Percentiles rank a stretch among this genome's conserved stretches.
Conservation (phyloP, 2,329 filamentous ascomycete species). For the Kalmusia sp. region DNA sequence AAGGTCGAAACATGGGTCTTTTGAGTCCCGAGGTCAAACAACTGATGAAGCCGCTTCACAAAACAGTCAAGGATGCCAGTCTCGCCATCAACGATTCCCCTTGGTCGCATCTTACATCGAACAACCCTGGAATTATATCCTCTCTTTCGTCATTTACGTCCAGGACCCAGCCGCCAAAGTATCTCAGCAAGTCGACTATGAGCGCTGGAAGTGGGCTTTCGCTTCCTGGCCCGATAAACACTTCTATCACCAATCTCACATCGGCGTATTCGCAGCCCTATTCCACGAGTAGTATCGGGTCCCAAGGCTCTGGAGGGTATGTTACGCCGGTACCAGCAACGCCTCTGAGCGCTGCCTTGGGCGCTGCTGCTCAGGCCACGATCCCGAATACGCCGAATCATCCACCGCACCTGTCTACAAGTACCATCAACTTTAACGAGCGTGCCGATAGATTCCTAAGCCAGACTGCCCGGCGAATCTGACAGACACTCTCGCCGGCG, state of each 20-base stretch:
- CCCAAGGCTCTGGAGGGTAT: slow-evolving; percentile 50
- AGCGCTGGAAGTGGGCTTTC: slow-evolving; percentile 28
- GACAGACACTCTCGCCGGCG: background rate
- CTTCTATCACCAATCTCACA: slow-evolving; percentile 36
- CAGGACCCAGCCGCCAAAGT: slow-evolving; percentile 41
- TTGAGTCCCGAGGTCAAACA: slow-evolving; percentile 71
- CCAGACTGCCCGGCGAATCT: slow-evolving; percentile 38
- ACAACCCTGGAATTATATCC: slow-evolving; percentile 32
- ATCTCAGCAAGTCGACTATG: slow-evolving; percentile 34
- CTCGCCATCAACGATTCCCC: slow-evolving; percentile 72
- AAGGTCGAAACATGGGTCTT: slow-evolving; percentile 53
- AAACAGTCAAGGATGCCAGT: slow-evolving; percentile 80
- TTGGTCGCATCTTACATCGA: slow-evolving; percentile 64
- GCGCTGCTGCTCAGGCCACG: slow-evolving; percentile 88
- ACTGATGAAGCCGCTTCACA: slow-evolving; percentile 81
- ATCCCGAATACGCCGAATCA: slow-evolving; percentile 67
- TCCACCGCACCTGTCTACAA: slow-evolving; percentile 25
- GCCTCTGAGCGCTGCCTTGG: slow-evolving; percentile 85
- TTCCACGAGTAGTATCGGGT: slow-evolving; percentile 33
- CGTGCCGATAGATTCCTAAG: slow-evolving; percentile 42
- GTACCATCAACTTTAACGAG: slow-evolving; percentile 44
- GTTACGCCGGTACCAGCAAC: slow-evolving; percentile 76
- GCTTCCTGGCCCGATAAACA: slow-evolving; percentile 47
- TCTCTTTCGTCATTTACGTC: slow-evolving; percentile 45
- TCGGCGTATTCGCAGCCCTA: slow-evolving; percentile 39